Conservation (phyloP, 2,329 filamentous ascomycete genomes). For the Neoascochyta sp. region DNA sequence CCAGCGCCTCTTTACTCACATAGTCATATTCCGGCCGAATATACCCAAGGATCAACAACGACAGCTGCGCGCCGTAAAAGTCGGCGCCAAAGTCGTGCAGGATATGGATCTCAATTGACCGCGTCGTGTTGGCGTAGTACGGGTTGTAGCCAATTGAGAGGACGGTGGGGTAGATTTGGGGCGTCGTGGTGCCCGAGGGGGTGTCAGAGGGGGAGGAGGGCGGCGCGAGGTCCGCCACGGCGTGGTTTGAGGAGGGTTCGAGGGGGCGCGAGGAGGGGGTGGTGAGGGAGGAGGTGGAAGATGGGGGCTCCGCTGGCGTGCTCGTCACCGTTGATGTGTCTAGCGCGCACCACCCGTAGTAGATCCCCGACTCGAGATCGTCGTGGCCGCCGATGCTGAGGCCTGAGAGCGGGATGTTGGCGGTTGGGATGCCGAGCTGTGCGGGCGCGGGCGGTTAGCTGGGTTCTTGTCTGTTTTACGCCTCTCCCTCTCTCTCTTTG, state of each 20-base stretch:
- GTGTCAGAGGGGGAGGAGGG: constrained; percentile 12
- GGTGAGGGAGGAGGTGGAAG: constrained; percentile 30
- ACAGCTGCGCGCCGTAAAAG: constrained; percentile 81
- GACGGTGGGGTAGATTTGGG: constrained; percentile 28
- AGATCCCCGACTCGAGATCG: constrained; percentile 72
- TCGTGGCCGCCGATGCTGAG: constrained; percentile 66
- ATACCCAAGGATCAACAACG: constrained; percentile 77
- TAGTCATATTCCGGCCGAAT: constrained; percentile 91
- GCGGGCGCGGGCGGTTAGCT: neutral
- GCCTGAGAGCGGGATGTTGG: constrained; percentile 70
- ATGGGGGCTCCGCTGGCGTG: too few species aligned
- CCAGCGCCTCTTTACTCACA: constrained; percentile 72
- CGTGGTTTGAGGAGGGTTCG: constrained; percentile 24
- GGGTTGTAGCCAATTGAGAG: constrained; percentile 75
- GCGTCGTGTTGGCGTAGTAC: constrained; percentile 88
- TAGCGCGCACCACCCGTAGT: constrained; percentile 87
- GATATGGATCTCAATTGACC: constrained; percentile 86
- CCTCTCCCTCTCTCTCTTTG: too few species aligned
- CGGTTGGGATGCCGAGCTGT: constrained; percentile 91
- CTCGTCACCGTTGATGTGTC: constrained; percentile 43
- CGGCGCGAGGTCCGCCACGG: constrained; percentile 24
- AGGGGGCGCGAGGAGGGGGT: constrained; percentile 12
- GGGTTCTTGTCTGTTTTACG: too few species aligned
- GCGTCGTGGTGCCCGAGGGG: constrained; percentile 4
- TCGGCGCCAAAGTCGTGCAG: constrained; percentile 72